Evolutionary conservation across 2,329 filamentous ascomycete species (phyloP).

Genomic region (Xylaria sp.): DNA sequence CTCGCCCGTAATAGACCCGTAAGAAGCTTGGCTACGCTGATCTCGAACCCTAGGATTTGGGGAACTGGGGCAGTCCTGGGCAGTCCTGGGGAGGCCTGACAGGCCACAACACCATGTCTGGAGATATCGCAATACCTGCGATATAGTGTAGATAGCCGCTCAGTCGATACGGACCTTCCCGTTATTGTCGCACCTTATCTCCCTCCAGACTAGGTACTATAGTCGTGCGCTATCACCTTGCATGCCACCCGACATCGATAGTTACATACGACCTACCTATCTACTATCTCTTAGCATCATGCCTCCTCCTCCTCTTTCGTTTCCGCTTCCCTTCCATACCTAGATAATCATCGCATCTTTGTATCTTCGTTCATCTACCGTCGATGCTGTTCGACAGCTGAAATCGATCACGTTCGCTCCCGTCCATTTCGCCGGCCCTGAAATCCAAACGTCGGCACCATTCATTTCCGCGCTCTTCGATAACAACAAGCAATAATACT

Average conservation of each 20-base stretch:
- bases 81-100: background rate
- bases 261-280: background rate
- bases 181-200: slow-evolving; percentile 1
- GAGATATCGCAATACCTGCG: too few relatives aligned
- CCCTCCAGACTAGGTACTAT: background rate
- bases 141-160: too few relatives aligned
- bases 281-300: background rate
- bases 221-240: slow-evolving; percentile 10
- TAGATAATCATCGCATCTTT: background rate
- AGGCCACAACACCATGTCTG: background rate
- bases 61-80: background rate
- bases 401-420: slow-evolving; percentile 8
- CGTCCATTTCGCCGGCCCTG: background rate
- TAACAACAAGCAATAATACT: background rate
- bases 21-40: slow-evolving; percentile 18
- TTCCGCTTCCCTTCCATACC: slow-evolving; percentile 10
- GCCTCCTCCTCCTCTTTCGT: background rate
- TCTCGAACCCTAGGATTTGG: slow-evolving; percentile 1
- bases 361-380: background rate
- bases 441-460: background rate
- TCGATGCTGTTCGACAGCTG: background rate
- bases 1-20: background rate
- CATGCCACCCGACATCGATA: background rate
- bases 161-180: background rate
- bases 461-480: background rate